Percentiles rank a stretch among this genome's conserved stretches.
These are phyloP conservation scores for Cynanchum wilfordii DNA, from an alignment of 257 asterid genomes.

Conservation along the genomic window DNA sequence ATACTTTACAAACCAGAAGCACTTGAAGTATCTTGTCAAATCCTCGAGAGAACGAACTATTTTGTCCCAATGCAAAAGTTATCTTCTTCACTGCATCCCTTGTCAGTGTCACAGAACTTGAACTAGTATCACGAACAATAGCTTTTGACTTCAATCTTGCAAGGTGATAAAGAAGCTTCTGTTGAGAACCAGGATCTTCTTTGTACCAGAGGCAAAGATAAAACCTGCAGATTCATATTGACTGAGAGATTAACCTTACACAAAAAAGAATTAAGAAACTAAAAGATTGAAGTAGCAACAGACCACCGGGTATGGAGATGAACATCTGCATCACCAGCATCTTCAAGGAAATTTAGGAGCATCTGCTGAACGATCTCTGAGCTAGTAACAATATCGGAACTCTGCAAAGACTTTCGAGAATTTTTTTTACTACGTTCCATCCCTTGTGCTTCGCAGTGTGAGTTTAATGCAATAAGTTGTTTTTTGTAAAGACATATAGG, in stretches of 20 bases:
- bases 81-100: conserved; percentile 80
- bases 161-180: conserved; percentile 52
- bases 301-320: conserved; percentile 82
- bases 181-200: conserved; percentile 77
- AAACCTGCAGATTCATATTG: conserved; percentile 62
- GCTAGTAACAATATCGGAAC: conserved; percentile 40
- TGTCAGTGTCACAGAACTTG: conserved; percentile 46
- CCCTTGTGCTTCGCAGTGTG: conserved; percentile 48
- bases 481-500: conserved; percentile 72
- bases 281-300: conserved; percentile 27
- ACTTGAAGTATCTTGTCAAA: conserved; percentile 92
- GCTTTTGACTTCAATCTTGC: conserved; percentile 76
- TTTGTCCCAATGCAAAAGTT: conserved; percentile 82
- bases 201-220: conserved; percentile 96
- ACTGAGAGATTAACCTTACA: conserved; percentile 13
- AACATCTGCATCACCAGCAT: conserved; percentile 64
- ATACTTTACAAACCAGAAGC: conserved; percentile 71
- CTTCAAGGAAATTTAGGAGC: conserved; percentile 87
- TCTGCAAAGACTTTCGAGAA: conserved; percentile 45
- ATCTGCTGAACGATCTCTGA: conserved; percentile 87
- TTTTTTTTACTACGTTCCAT: conserved; percentile 45
- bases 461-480: conserved; percentile 66
- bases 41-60: conserved; percentile 89
- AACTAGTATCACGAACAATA: conserved; percentile 56
- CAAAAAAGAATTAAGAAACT: conserved; percentile 13